Evolutionary conservation across 495 filamentous ascomycete genomes (phyloP), one percentile per base, ranked within the genome.

Genomic region (Aspergillus olivimuriae): DNA sequence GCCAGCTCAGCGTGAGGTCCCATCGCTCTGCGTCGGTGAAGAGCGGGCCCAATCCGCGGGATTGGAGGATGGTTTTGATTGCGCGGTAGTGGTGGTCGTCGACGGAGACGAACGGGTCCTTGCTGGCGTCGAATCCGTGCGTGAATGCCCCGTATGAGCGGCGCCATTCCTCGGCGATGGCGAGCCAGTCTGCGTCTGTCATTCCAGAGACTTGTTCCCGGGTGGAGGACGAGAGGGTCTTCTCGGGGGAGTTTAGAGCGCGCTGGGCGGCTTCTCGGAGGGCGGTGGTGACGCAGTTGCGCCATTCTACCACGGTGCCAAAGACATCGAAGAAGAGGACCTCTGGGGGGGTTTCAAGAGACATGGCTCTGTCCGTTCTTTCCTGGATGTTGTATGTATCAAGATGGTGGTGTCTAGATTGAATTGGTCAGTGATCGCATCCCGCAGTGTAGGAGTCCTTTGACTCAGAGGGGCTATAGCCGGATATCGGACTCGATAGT

Each of bases 281-380:
- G 21, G 73, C 73, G 11, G 66, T 55, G 17, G 66, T 74, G 17
- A 91, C 72, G 22, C 75, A 74, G 22, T 61, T 66, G 39, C 84
- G 76, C 81, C 84, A 87, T 66, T 86, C 70, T 19, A 90, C 85
- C 41, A 81, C 74, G 4, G 86, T 90, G 48, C 87, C 87, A 65
- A 91, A 91, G 53, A 84, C 56, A 39, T 82, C 78, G 58, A 82
- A 81, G 47, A 82, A 66, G n/a, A 82, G 58, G 12, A 65, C 71
- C 43, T 62, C 52, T 8, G 72, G 72, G 6, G 57, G 58, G 19
- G 60, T 39, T 28, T 41, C 43, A 22, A 53, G 45, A 19, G 61
- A 45, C 68, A 70, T 72, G 19, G 21, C 12, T 1, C 4, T 38
- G 9, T 22, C 5, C n/a, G 17, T 8, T 23, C n/a, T 21, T 14